These are phyloP conservation scores for Aspergillus pseudoglaucus DNA, from an alignment of 2,329 filamentous ascomycete genomes.

Conservation along the genomic window DNA sequence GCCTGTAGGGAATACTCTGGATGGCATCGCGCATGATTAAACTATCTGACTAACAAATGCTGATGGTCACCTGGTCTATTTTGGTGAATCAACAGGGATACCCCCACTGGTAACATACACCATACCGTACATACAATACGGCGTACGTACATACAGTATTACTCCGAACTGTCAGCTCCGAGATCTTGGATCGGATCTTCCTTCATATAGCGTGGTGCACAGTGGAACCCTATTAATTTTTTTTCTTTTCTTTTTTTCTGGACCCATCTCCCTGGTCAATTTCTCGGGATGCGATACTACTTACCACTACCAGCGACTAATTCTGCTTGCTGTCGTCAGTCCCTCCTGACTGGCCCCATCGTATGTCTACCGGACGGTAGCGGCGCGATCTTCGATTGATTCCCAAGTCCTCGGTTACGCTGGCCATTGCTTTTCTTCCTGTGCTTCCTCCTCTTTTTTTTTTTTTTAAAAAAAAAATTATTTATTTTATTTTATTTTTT, in stretches of 20 bases:
- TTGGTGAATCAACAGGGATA: not conserved
- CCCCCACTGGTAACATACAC: not conserved
- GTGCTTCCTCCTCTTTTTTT: not conserved
- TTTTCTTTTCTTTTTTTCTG: constrained; percentile 22
- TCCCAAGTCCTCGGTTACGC: constrained; percentile 1
- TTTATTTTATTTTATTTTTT: not conserved
- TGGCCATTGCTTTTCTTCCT: constrained; percentile 1
- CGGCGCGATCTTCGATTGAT: not conserved
- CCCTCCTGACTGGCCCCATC: not conserved
- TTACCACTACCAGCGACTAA: not conserved
- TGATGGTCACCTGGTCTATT: not conserved
- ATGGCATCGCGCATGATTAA: no score
- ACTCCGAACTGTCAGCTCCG: constrained; percentile 31
- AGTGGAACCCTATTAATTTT: constrained; percentile 25
- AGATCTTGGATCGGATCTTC: constrained; percentile 37
- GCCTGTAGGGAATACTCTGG: not conserved
- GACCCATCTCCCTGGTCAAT: constrained; percentile 30
- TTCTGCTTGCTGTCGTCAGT: not conserved
- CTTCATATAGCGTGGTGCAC: constrained; percentile 29
- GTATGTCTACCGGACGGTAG: not conserved
- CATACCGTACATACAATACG: constrained; percentile 3
- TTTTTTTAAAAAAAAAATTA: no score
- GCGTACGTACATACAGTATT: constrained; percentile 12
- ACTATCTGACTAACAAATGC: not conserved
- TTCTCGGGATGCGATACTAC: not conserved